Base-by-base conservation (phyloP, 768 basidiomycete species). In the Rubroboletus pulcherrimus region DNA sequence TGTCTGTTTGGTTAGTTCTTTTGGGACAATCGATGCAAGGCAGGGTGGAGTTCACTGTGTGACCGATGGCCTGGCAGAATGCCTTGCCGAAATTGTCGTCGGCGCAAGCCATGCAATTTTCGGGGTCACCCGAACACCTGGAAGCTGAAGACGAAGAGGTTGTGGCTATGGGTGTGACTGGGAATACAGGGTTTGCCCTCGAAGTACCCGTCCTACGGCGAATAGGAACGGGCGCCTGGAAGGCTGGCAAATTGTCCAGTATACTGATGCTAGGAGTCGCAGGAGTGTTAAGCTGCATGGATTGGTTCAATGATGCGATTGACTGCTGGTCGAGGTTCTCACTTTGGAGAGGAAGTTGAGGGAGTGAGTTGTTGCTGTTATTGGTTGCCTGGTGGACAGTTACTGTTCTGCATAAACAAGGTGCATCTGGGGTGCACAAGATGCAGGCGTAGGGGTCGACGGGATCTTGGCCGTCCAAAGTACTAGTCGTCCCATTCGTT, bases 61-160 rank as follows among this genome's bases (percentile, higher is more conserved):
- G 77, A 58, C 78, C 80, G 41, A 94, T 82, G 21, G 89, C 89
- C 38, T 78, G 78, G 68, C 93, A 95, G 70, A 95, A 95, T 6
- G 91, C 92, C 65, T 88, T 86, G 10, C 92, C 92, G 60, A 94
- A 94, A 21, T 80, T 79, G 68, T 94, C 93, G 63, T 89, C 86
- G 5, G 85, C 86, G 66, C 93, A 95, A 5, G 91, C 93, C 50
- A 81, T 69, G 66, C 93, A 95, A 70, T 93, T 93, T 9, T 81
- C 78, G 3, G 93, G 93, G 65, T 95, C 91, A 12, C 93, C 93
- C 17, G 91, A 89, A 70, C 93, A 95, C 34, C 72, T 80, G 54
- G 63, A 63, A 33, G 69, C 55, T 40, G 68, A 59, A 47, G 64
- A 56, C 26, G 63, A 56, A 37, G 73, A 61, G 24, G 72, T 62